These are phyloP conservation scores for Acacia confusa DNA, from an alignment of 306 rosid genomes.

Conservation along the genomic window DNA sequence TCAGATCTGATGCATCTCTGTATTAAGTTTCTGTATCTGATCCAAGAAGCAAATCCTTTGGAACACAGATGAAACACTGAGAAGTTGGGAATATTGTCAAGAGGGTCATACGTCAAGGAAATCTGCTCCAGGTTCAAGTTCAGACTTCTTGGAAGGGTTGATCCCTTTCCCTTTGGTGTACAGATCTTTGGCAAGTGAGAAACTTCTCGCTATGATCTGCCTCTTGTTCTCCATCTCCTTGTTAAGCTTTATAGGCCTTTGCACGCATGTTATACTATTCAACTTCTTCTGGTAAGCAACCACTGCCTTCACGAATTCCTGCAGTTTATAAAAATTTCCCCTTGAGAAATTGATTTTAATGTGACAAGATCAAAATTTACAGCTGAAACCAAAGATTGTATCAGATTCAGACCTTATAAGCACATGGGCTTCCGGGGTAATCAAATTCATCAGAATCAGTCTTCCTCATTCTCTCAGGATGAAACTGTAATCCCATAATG, in stretches of 20 bases:
- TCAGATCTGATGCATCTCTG: not conserved
- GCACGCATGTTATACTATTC: conserved; percentile 36
- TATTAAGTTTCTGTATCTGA: not conserved
- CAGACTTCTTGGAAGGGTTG: conserved; percentile 53
- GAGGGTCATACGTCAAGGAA: conserved; percentile 68
- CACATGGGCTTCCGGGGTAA: conserved; percentile 84
- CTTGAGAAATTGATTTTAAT: not conserved
- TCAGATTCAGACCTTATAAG: conserved; percentile 61
- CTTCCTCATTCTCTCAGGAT: conserved; percentile 86
- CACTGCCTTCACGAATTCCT: conserved; percentile 94
- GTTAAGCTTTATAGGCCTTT: conserved; percentile 53
- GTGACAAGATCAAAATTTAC: not conserved
- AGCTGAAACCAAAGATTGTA: not conserved
- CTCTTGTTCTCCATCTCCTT: conserved; percentile 75
- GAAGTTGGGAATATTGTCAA: not conserved
- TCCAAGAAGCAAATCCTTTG: not conserved
- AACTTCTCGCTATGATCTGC: conserved; percentile 60
- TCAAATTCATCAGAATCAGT: conserved; percentile 80
- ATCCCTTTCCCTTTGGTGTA: conserved; percentile 48
- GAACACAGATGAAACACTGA: not conserved
- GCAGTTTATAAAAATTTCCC: not conserved
- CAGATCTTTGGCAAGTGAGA: conserved; percentile 73
- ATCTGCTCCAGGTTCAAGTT: conserved; percentile 78
- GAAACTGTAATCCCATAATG: conserved; percentile 94
- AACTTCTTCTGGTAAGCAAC: conserved; percentile 74